Evolutionary conservation across 2,329 filamentous ascomycete genomes (phyloP), one percentile per base, ranked within the genome.

Genomic region (Fusarium mundagurra): DNA sequence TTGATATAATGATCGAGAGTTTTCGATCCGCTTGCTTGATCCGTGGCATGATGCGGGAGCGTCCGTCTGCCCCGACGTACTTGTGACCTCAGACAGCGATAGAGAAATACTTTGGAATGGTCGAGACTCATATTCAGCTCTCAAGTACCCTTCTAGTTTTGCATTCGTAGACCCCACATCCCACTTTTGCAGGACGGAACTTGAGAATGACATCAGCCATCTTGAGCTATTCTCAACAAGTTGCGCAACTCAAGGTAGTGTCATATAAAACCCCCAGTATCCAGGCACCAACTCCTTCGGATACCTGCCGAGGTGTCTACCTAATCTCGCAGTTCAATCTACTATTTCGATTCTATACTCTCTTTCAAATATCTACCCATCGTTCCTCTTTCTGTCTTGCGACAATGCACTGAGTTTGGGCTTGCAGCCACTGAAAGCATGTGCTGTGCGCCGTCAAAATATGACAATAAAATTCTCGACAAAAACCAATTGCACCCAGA

Each of bases 161-260:
- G 16, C 53, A 59, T 33, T 45, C 16, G 27, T 38, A 39, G 38
- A 43, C 67, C 41, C 63, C 51, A 60, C 70, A 61, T 72, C 62
- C 75, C 61, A 68, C 72, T 77, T 73, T 72, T 68, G 61, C 61
- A 63, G 39, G 64, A 51, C 55, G 63, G 61, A 61, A 64, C 48
- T 72, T 71, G 24, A 50, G 58, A 76, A 78, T 78, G 76, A 78
- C 76, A 78, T 78, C 76, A 78, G 76, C 74, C 72, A 72, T 66
- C 54, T 61, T 72, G 60, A 74, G 47, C 61, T 73, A 61, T 61
- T 66, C 70, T 48, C 67, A 76, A 71, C 66, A 73, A 71, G 67
- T 74, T 69, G 65, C 54, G 61, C 70, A 74, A 67, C 62, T 41
- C 20, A 51, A 20, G 48, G 47, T 68, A 54, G 62, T 66, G 64